Evolutionary conservation across 139 green algal genomes (phyloP), one percentile per base, ranked within the genome.

Genomic region (Pycnococcus provasolii): DNA sequence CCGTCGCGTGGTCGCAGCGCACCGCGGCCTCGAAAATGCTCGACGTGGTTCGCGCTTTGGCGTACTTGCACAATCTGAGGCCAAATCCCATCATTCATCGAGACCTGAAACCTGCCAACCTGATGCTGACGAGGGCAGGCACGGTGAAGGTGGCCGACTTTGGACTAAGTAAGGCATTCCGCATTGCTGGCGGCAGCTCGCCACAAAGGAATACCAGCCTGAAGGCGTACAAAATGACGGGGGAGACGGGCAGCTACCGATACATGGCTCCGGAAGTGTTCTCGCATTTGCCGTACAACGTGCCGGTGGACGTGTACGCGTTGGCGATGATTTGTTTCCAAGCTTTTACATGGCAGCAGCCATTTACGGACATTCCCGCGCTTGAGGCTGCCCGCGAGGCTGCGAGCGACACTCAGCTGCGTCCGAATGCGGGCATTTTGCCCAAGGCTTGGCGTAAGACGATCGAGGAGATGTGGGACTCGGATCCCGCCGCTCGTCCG

Each of bases 181-280:
- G 53, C 59, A 26, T 26, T 26, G 26, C 26, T 26, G 26, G 26
- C 26, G 26, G 26, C 26, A 26, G 26, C 26, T 26, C 26, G 26
- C 26, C 26, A 26, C 26, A 26, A 26, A 26, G 26, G 0, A 26
- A 26, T 26, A 26, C 26, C 26, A 26, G 26, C 26, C 26, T 75
- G 6, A 60, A 78, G 55, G 39, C 53, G 57, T 75, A 71, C 69
- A 60, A 69, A 6, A 74, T 76, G 64, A 77, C 76, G 6, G 65
- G 71, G 1, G 76, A 78, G 52, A 77, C 67, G 4, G 72, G 76
- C 37, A 58, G 40, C 26, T 74, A 80, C 51, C 53, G 73, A 42
- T 85, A 85, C 71, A 84, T 85, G 73, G 77, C 79, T 3, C 79
- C 79, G 5, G 79, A 85, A 61, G 72, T 85, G n/a, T 80, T 81